Conservation (phyloP, 768 basidiomycete species). For the Favolaschia claudopus region DNA sequence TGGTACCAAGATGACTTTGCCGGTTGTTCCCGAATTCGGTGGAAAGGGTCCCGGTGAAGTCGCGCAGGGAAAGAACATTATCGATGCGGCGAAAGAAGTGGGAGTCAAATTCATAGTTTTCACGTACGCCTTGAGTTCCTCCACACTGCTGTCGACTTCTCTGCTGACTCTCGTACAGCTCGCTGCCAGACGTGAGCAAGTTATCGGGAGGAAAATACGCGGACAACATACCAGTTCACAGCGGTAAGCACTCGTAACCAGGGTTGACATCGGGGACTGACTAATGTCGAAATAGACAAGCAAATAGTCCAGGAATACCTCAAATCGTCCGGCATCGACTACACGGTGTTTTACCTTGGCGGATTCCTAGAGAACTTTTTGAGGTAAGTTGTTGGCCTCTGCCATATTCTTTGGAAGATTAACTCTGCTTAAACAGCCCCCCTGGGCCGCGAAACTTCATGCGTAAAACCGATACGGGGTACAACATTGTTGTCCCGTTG, state of each 20-base stretch:
- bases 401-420: not conserved
- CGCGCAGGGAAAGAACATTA: not conserved
- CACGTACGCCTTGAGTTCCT: not conserved
- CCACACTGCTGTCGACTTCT: not conserved
- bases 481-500: not conserved
- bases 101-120: not conserved
- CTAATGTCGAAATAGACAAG: not conserved
- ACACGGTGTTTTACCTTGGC: not conserved
- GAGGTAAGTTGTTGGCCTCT: too few species aligned
- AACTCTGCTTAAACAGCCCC: not conserved
- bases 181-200: not conserved
- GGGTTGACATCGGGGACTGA: not conserved
- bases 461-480: not conserved
- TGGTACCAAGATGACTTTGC: not conserved
- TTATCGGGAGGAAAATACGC: not conserved
- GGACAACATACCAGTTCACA: not conserved
- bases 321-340: conserved; percentile 17
- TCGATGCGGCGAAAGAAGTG: not conserved
- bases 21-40: not conserved
- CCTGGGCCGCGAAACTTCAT: not conserved
- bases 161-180: not conserved
- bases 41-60: not conserved
- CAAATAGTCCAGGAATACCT: conserved; percentile 26
- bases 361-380: not conserved
- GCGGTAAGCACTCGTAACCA: not conserved